Conservation (phyloP, 805 yeast species). For the Maudiozyma turicensis region DNA sequence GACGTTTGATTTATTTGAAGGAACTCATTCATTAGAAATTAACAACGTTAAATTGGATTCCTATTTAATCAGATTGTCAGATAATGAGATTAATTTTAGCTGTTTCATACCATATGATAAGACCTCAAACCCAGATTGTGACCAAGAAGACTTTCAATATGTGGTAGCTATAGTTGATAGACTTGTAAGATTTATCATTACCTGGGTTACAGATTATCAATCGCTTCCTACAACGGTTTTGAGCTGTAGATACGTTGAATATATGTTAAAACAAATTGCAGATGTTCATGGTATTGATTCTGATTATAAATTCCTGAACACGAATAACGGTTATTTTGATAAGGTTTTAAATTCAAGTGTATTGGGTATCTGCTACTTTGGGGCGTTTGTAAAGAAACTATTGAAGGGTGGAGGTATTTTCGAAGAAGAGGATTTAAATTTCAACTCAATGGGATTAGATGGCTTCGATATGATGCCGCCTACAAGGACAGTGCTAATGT, state of each 20-base stretch:
- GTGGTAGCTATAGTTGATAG: conserved; percentile 45
- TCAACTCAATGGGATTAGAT: conserved; percentile 50
- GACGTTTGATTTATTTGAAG: conserved; percentile 61
- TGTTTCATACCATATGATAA: conserved; percentile 18
- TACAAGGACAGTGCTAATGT: conserved; percentile 13
- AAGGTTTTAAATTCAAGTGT: conserved; percentile 42
- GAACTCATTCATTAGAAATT: conserved; percentile 81
- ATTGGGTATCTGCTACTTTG: conserved; percentile 45
- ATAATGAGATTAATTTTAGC: conserved; percentile 40
- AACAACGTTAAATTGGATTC: conserved; percentile 69
- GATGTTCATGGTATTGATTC: conserved; percentile 8
- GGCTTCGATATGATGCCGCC: conserved; percentile 25
- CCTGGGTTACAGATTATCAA: conserved; percentile 68
- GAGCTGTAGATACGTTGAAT: conserved; percentile 65
- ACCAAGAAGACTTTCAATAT: conserved; percentile 27
- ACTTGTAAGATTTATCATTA: conserved; percentile 43
- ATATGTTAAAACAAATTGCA: conserved; percentile 37
- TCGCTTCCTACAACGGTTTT: conserved; percentile 67
- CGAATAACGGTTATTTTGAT: conserved; percentile 34
- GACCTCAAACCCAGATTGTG: neutral
- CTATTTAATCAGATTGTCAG: conserved; percentile 44
- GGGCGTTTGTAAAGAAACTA: conserved; percentile 37
- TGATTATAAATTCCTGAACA: conserved; percentile 7
- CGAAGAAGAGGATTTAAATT: conserved; percentile 69
- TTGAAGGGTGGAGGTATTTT: conserved; percentile 50